Base-by-base conservation (phyloP, 106 monocot genomes). In the Dioscorea alata region DNA sequence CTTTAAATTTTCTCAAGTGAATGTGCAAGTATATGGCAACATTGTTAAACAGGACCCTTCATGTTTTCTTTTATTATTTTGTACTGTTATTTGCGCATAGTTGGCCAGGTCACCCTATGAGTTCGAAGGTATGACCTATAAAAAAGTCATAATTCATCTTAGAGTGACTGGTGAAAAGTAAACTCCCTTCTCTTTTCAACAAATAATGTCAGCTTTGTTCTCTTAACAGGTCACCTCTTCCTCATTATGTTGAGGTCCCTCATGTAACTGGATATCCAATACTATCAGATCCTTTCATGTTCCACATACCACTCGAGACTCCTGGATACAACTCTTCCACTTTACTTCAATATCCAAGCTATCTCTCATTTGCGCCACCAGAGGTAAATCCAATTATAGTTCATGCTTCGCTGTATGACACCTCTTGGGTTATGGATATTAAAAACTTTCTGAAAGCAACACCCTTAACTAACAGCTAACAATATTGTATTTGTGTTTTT, bases 341-440 rank as follows among this genome's bases (percentile, higher is more conserved):
- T 74, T 57, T 51, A 50, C 21, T 50, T 31, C 70, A 32, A 61
- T 23, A 77, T 34, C 50, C 71, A 22, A 91, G 88, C 76, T 96
- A 96, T 76, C 92, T 92, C 59, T 96, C 92, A 24, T 96, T 92
- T 86, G 81, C 96, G 17, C 96, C 96, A 50, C 92, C 96, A 23
- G 96, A 96, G 91, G 95, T 91, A 79, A 75, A 65, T 13, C 4
- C 23, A 16, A 64, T 5, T 15, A 61, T 3, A 28, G 2, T 28
- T 57, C 22, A 4, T 12, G 57, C 12, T 4, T 57, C 2, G 18
- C 22, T 57, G 0, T 8, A 18, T 19, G 22, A 57, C 15, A 15
- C 22, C 8, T 57, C 15, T 57, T 57, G 57, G 8, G 57, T 18
- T 57, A 57, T 61, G 18, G 23, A 2, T 61, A 23, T 14, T 22